A percentile compares a stretch with the other conserved stretches of the same genome.
Evolutionary conservation across 2,329 filamentous ascomycete species (phyloP).

Genomic region (Ceratocystis harringtonii): DNA sequence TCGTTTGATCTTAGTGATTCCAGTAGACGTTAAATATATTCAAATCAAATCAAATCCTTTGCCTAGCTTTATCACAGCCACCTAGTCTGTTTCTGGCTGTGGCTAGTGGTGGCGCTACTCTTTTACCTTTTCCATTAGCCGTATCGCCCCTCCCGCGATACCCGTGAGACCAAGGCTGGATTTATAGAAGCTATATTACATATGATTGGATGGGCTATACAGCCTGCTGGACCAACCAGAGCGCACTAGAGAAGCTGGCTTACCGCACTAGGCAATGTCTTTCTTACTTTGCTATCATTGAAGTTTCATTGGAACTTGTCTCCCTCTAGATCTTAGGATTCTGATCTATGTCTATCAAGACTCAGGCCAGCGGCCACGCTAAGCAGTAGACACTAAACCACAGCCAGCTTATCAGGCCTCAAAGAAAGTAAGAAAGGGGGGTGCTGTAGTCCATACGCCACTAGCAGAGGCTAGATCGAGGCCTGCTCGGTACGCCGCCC

Average conservation of each 20-base stretch:
- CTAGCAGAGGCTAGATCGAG: background rate
- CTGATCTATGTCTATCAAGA: background rate
- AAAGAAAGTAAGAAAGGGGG: no score
- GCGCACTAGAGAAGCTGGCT: background rate
- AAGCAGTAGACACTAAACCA: background rate
- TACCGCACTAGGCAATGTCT: background rate
- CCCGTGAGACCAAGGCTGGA: background rate
- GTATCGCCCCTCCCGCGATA: background rate
- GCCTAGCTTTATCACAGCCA: no score
- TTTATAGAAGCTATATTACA: background rate
- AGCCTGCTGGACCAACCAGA: background rate
- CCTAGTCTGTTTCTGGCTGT: background rate
- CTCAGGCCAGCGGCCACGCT: constrained; percentile 1
- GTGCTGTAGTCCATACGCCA: no score
- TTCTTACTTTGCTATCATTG: background rate
- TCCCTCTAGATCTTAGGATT: background rate
- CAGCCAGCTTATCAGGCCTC: background rate
- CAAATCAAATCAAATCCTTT: no score
- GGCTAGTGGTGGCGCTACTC: background rate
- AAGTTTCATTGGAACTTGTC: background rate
- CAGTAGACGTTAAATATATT: no score
- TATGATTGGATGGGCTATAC: background rate
- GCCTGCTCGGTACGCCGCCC: background rate
- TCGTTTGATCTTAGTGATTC: no score
- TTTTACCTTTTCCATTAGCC: background rate